Evolutionary conservation across 306 rosid species (phyloP).

Genomic region (Malus asiatica): DNA sequence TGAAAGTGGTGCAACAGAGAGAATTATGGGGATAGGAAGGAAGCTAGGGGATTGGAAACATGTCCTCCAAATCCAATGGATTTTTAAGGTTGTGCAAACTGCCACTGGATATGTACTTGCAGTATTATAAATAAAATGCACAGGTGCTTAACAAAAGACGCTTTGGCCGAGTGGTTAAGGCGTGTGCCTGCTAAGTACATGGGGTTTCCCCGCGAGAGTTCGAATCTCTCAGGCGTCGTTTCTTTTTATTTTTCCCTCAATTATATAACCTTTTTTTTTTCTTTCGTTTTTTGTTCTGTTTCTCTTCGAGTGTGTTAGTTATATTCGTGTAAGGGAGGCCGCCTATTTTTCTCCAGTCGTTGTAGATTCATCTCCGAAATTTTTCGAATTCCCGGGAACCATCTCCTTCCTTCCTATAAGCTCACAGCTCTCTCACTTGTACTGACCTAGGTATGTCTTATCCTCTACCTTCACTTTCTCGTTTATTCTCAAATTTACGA

Average conservation of each 20-base stretch:
- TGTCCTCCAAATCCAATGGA: background rate
- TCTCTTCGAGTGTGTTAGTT: no score
- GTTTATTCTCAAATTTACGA: background rate
- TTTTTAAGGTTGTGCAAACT: background rate
- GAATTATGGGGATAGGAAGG: background rate
- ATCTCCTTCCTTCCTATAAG: background rate
- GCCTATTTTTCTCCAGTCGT: no score
- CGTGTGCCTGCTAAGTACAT: background rate
- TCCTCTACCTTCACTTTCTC: background rate
- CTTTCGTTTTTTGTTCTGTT: no score
- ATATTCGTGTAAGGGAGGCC: no score
- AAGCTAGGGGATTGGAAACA: constrained; percentile 1
- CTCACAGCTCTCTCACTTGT: background rate
- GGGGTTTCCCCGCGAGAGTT: background rate
- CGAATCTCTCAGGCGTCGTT: background rate
- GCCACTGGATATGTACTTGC: no score
- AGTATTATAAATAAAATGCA: no score
- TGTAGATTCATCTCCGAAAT: background rate
- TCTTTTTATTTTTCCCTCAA: no score
- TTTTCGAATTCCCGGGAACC: background rate
- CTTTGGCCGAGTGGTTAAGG: background rate
- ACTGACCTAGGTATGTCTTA: background rate
- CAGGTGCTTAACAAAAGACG: background rate
- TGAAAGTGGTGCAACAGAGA: constrained; percentile 1
- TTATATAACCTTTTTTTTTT: no score